Conservation (phyloP, 768 basidiomycete genomes). For the Strobilomyces dryophilus region DNA sequence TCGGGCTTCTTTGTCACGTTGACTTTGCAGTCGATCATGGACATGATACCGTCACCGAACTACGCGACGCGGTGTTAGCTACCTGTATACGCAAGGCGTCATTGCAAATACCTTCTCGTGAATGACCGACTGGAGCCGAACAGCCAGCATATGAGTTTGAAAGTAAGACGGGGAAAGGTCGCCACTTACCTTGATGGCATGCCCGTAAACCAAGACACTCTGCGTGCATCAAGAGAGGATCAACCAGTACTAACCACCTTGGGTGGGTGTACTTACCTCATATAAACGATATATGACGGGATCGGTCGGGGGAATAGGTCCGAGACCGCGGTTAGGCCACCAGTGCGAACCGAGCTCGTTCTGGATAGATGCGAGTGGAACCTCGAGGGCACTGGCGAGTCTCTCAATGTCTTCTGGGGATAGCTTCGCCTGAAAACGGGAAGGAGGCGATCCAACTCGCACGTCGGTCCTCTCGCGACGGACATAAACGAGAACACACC, state of each 20-base stretch:
- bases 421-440: constrained; percentile 57
- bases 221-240: constrained; percentile 19
- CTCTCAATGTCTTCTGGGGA: constrained; percentile 52
- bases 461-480: not conserved
- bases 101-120: constrained; percentile 59
- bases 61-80: constrained; percentile 20
- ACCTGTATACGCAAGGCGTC: not conserved
- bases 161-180: not conserved
- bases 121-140: constrained; percentile 51
- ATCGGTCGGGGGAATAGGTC: constrained; percentile 69
- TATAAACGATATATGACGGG: constrained; percentile 80
- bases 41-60: constrained; percentile 86
- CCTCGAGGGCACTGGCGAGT: constrained; percentile 47
- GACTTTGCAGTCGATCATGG: constrained; percentile 81
- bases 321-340: constrained; percentile 70
- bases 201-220: constrained; percentile 74
- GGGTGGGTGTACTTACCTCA: constrained; percentile 46
- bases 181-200: constrained; percentile 65
- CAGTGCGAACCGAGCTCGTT: constrained; percentile 57
- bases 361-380: constrained; percentile 38
- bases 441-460: not conserved
- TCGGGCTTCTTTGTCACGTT: constrained; percentile 63
- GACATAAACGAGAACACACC: constrained; percentile 33
- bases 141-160: not conserved
- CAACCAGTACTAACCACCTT: not conserved